A percentile compares a stretch with the other conserved stretches of the same genome.
Evolutionary conservation across 805 yeast genomes (phyloP).

Genomic region (Candida chilensis): DNA sequence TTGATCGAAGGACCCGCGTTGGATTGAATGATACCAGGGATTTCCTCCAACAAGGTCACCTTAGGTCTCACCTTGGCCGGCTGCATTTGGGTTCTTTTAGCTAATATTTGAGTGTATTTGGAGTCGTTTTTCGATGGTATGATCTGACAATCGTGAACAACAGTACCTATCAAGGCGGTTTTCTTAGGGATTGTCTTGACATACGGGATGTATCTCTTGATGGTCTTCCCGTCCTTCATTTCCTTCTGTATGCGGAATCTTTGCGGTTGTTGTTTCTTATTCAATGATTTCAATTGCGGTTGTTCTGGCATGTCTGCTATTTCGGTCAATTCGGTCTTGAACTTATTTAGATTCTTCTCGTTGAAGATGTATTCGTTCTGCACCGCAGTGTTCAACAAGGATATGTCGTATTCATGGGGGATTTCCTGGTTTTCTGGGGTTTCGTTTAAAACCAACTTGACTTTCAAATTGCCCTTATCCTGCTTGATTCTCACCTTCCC

Average conservation of each 20-base stretch:
- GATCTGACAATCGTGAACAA: slow-evolving; percentile 87
- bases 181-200: slow-evolving; percentile 85
- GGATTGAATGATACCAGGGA: slow-evolving; percentile 83
- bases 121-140: slow-evolving; percentile 70
- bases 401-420: slow-evolving; percentile 80
- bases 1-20: slow-evolving; percentile 79
- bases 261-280: slow-evolving; percentile 8
- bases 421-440: slow-evolving; percentile 32
- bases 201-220: slow-evolving; percentile 56
- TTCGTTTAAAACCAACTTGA: slow-evolving; percentile 49
- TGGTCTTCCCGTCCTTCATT: slow-evolving; percentile 10
- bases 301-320: slow-evolving; percentile 43
- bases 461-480: slow-evolving; percentile 22
- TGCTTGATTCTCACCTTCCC: slow-evolving; percentile 74
- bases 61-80: slow-evolving; percentile 43
- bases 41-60: slow-evolving; percentile 65
- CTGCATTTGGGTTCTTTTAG: slow-evolving; percentile 44
- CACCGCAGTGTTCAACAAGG: slow-evolving; percentile 70
- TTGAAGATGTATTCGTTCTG: slow-evolving; percentile 82
- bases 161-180: slow-evolving; percentile 78
- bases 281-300: slow-evolving; percentile 32
- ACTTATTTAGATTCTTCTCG: slow-evolving; percentile 69
- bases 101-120: slow-evolving; percentile 57
- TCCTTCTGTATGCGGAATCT: not conserved
- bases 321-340: slow-evolving; percentile 40